phyloP scores from a whole-genome alignment of 2,329 filamentous ascomycete genomes.

The Colletotrichum tropicale region DNA sequence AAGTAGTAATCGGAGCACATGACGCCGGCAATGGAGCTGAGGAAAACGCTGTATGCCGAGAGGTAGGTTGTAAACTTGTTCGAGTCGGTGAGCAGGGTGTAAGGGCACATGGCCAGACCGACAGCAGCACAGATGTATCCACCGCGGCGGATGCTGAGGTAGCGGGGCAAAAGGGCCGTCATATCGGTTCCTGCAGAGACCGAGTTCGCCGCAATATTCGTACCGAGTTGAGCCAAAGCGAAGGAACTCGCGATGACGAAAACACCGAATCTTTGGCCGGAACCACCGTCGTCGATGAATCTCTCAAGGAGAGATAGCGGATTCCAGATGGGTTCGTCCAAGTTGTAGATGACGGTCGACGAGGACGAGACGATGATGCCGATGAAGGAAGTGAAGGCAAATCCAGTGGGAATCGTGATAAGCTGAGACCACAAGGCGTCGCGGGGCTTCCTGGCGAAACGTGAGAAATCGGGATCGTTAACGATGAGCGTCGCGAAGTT shows the following conservation, averaged over 20 bases:
- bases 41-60: conserved; percentile 89
- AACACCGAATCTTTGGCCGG: conserved; percentile 73
- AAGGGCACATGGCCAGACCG: conserved; percentile 86
- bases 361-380: conserved; percentile 80
- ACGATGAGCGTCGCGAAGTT: conserved; percentile 90
- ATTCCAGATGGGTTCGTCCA: conserved; percentile 71
- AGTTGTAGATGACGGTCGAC: conserved; percentile 69
- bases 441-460: conserved; percentile 77
- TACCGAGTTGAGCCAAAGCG: conserved; percentile 80
- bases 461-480: conserved; percentile 83
- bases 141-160: conserved; percentile 83
- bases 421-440: conserved; percentile 85
- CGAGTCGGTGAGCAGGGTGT: conserved; percentile 73
- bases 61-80: conserved; percentile 93
- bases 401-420: conserved; percentile 72
- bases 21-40: conserved; percentile 93
- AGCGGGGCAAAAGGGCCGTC: conserved; percentile 80
- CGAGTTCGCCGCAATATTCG: conserved; percentile 87
- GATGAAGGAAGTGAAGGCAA: conserved; percentile 83
- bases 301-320: conserved; percentile 69
- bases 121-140: conserved; percentile 83
- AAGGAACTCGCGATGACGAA: conserved; percentile 76
- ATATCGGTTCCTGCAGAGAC: conserved; percentile 84
- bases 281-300: conserved; percentile 73
- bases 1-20: conserved; percentile 89